Evolutionary conservation across 2,329 filamentous ascomycete genomes (phyloP), one percentile per base, ranked within the genome.

Genomic region (Colletotrichum cuscutae): DNA sequence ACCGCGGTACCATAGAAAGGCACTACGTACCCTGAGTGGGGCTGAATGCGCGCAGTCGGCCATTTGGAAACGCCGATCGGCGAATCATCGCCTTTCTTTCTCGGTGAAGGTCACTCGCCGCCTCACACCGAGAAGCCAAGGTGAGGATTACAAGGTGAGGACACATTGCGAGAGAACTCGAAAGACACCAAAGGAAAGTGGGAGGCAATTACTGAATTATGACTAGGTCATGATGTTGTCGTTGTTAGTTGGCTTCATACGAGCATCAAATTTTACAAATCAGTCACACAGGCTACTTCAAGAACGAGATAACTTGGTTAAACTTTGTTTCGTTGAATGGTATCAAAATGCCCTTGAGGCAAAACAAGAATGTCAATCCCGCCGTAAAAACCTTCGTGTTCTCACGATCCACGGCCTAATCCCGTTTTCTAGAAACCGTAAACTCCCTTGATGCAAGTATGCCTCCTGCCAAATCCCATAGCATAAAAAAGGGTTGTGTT

Each of bases 131-230:
- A 13, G n/a, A 5, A 24, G 4, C 7, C 46, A 8, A 49, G 13
- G 19, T n/a, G 24, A 71, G 30, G 13, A 35, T 8, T 15, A 30
- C 46, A 8, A 49, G 13, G 19, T n/a, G 30, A 71, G 61, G 68
- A 73, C 61, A 72, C 71, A 72, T 72, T 13, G 57, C 60, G n/a
- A 24, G 30, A 67, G 71, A 73, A 49, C 9, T 52, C 19, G n/a
- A 24, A 12, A 22, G 64, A 56, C 30, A 2, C 30, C 12, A 11
- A 26, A 5, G 42, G 64, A 65, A 66, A 15, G 8, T 0, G 15
- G 8, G 24, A 19, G 58, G 58, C n/a, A 30, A 32, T 5, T n/a
- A 8, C 42, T 9, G 4, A 15, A 11, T 9, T 5, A 9, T 6
- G 3, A 26, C 4, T 5, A 7, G 4, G 19, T 11, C 15, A 37